phyloP scores from a whole-genome alignment of 2,329 filamentous ascomycete genomes.

The Ceratocystiopsis brevicomis region DNA sequence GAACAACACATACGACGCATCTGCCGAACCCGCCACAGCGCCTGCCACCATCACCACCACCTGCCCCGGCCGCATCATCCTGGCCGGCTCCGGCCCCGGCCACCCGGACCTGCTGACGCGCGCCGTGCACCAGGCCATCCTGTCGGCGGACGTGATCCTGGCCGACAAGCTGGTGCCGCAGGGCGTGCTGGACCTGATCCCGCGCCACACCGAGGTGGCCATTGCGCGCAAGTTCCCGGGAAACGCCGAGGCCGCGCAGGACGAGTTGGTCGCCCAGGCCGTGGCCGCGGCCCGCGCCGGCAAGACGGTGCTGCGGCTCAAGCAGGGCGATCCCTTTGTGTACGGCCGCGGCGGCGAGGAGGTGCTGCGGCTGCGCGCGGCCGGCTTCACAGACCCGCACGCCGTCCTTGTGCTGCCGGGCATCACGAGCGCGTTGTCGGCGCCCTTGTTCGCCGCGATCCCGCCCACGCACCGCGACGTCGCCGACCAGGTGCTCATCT shows the following conservation, averaged over 20 bases:
- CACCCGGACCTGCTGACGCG: slow-evolving; percentile 81
- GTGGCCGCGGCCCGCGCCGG: slow-evolving; percentile 46
- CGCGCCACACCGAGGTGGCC: slow-evolving; percentile 69
- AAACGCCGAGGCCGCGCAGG: slow-evolving; percentile 83
- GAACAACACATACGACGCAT: neutral
- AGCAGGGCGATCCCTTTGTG: slow-evolving; percentile 92
- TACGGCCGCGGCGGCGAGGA: slow-evolving; percentile 93
- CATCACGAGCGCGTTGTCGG: slow-evolving; percentile 72
- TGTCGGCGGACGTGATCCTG: slow-evolving; percentile 57
- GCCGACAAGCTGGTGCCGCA: slow-evolving; percentile 76
- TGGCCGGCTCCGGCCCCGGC: slow-evolving; percentile 83
- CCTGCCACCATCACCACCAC: slow-evolving; percentile 9
- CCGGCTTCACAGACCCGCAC: slow-evolving; percentile 41
- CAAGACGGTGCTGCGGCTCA: slow-evolving; percentile 68
- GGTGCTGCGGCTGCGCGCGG: slow-evolving; percentile 58
- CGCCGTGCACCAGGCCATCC: slow-evolving; percentile 59
- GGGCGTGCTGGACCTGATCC: slow-evolving; percentile 72
- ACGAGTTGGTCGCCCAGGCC: slow-evolving; percentile 68
- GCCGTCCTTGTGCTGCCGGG: slow-evolving; percentile 53
- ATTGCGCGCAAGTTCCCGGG: slow-evolving; percentile 97
- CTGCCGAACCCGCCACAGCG: slow-evolving; percentile 7
- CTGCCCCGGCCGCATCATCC: slow-evolving; percentile 49
- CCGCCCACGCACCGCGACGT: slow-evolving; percentile 78
- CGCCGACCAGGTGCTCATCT: slow-evolving; percentile 85
- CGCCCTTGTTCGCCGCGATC: slow-evolving; percentile 73